Conservation (phyloP, 208 protist species). For the Giardia duodenalis region DNA sequence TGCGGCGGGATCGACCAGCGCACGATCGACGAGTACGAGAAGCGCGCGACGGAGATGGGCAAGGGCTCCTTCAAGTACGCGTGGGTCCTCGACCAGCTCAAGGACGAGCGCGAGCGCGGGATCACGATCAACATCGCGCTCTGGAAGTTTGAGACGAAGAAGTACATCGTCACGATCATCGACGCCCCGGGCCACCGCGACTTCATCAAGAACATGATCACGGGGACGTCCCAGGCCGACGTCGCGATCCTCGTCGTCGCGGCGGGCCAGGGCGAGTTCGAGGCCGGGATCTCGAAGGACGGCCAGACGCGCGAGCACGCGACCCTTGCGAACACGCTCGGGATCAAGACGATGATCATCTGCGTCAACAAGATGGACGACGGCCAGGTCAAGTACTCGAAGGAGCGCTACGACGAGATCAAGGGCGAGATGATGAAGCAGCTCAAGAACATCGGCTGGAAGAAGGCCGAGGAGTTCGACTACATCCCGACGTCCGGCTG, state of each 20-base stretch:
- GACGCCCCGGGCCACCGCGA: constrained; percentile 72
- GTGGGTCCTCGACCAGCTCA: constrained; percentile 75
- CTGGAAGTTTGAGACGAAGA: constrained; percentile 67
- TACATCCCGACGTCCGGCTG: constrained; percentile 44
- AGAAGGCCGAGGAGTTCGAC: constrained; percentile 19
- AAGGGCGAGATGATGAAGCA: constrained; percentile 22
- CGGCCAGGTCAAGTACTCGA: constrained; percentile 21
- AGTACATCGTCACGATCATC: constrained; percentile 67
- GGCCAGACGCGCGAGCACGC: constrained; percentile 47
- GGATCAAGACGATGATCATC: constrained; percentile 41
- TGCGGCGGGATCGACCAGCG: constrained; percentile 67
- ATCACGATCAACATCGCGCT: constrained; percentile 75
- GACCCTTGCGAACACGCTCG: constrained; percentile 40
- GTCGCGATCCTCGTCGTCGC: constrained; percentile 63
- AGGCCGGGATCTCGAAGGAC: constrained; percentile 67
- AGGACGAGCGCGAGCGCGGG: constrained; percentile 74
- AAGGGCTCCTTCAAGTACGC: constrained; percentile 80
- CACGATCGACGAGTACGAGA: constrained; percentile 65
- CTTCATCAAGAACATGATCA: constrained; percentile 79
- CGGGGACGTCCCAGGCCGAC: constrained; percentile 67
- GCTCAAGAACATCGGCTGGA: constrained; percentile 42
- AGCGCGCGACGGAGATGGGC: constrained; percentile 56
- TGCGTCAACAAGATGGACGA: constrained; percentile 50
- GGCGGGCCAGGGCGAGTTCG: constrained; percentile 64
- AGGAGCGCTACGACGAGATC: constrained; percentile 44